Base-by-base conservation (phyloP, 1,139 yeast genomes). In the Debaryomyces udenii region DNA sequence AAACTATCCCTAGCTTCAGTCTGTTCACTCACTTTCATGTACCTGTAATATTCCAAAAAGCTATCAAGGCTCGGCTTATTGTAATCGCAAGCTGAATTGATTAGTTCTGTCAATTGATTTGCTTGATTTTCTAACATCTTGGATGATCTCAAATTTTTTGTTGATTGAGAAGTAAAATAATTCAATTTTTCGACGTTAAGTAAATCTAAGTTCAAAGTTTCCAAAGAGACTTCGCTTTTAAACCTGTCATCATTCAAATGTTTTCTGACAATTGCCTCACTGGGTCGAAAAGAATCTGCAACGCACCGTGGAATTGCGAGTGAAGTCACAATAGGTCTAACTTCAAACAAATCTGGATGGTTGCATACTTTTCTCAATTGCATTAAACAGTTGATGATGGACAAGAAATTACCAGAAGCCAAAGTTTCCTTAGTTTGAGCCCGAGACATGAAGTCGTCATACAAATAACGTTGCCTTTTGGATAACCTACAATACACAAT, bases 321-420 rank as follows among this genome's bases (percentile, higher is more conserved):
- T 1, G 98, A 91, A 0, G 99, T 94, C 23, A 88, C 80, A 53
- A 94, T 87, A 0, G 98, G 99, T 44, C 99, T 75, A 5, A 91
- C 97, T 59, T 94, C 99, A 66, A 94, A 94, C 47, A 94, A 67
- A 65, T 94, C 97, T 0, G 99, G 99, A 65, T 93, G 99, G 56
- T 93, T 93, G 66, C 99, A 93, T 30, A 93, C 99, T 62, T 94
- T 94, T 53, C 99, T 80, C 55, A 94, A 71, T 62, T 94, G 99
- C 99, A 94, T 94, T 65, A 94, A 76, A 70, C 99, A 93, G 56
- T 94, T 94, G 55, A 94, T 91, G 56, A 94, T 94, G 15, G 97
- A 89, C 62, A 94, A 72, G 56, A 90, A 94, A 59, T 93, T 94
- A 2, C 99, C 99, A 13, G 96, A 88, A 0, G 94, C 94, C 47